Conservation (phyloP, 208 protist genomes). For the Crithidia mellificae region DNA sequence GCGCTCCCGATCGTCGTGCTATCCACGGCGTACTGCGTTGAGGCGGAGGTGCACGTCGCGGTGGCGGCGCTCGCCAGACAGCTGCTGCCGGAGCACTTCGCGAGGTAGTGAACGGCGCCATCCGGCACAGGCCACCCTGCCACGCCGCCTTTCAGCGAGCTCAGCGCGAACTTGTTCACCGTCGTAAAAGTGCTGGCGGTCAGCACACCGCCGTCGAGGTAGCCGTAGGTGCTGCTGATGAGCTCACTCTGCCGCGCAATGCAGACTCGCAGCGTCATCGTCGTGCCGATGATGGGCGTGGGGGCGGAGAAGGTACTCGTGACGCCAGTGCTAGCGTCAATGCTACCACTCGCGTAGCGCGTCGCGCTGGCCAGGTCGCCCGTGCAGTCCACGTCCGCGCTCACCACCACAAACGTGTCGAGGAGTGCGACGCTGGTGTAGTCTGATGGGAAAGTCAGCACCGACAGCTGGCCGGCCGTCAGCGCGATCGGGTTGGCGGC, state of each 20-base stretch:
- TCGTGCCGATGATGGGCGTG: background rate
- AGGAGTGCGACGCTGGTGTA: constrained; percentile 9
- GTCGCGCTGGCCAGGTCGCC: background rate
- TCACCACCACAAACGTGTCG: constrained; percentile 15
- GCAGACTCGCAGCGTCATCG: constrained; percentile 32
- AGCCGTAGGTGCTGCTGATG: constrained; percentile 30
- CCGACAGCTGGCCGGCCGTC: constrained; percentile 3
- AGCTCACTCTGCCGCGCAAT: constrained; percentile 20
- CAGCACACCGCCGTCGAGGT: constrained; percentile 42
- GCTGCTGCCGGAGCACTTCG: constrained; percentile 23
- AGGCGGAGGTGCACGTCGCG: constrained; percentile 23
- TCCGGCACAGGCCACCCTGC: constrained; percentile 36
- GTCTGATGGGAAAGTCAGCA: background rate
- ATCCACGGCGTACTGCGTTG: constrained; percentile 23
- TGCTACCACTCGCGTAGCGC: constrained; percentile 2
- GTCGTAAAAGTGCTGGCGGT: constrained; percentile 29
- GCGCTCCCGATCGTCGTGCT: constrained; percentile 21
- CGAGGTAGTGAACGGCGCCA: constrained; percentile 40
- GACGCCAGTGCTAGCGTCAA: constrained; percentile 18
- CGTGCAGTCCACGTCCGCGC: background rate
- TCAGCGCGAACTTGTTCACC: constrained; percentile 7
- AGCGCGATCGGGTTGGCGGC: background rate
- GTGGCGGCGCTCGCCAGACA: constrained; percentile 21
- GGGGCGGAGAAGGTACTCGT: constrained; percentile 30
- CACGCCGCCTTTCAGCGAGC: constrained; percentile 33